Base-by-base conservation (phyloP, 169 alveolate genomes). In the Nephromyces sp. region DNA sequence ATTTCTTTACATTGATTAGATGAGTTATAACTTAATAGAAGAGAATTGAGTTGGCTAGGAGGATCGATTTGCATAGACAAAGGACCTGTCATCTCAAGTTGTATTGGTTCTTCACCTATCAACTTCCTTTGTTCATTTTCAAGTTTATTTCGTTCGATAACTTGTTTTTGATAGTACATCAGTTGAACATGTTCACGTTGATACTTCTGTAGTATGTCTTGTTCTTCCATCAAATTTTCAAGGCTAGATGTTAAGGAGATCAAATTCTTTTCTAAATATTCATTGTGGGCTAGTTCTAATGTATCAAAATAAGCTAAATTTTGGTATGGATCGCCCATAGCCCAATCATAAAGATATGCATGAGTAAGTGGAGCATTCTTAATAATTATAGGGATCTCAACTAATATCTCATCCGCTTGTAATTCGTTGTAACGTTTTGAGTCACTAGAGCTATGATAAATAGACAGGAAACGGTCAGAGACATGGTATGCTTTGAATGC, bases 111-210 rank as follows among this genome's bases (percentile, higher is more conserved):
- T 67, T 87, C 93, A 43, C 93, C 93, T 82, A 82, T 76, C 6
- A 87, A 89, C 52, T 78, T 69, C 66, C 94, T 52, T 69, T 87
- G 93, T 64, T 87, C 93, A 68, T 87, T 87, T 72, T 87, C 93
- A 71, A 87, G 75, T 31, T 90, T 68, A 27, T 89, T 74, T 24
- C 93, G 62, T 79, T 88, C 94, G 32, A 78, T 52, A 80, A 87
- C 78, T 67, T 88, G 94, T 77, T 88, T 87, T 72, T 87, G 89
- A 32, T 77, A 85, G 67, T 87, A 89, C 35, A 77, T 84, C 76
- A 81, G 89, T 74, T 84, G 83, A 61, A 84, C 69, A 28, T 74
- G 77, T 74, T 87, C 94, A n/a, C 94, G 74, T 78, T 87, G 87
- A 72, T 87, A 81, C 52, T 86, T 63, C 78, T 82, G 75, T 32